Base-by-base conservation (phyloP, 169 alveolate species). In the Cryptosporidium tyzzeri region DNA sequence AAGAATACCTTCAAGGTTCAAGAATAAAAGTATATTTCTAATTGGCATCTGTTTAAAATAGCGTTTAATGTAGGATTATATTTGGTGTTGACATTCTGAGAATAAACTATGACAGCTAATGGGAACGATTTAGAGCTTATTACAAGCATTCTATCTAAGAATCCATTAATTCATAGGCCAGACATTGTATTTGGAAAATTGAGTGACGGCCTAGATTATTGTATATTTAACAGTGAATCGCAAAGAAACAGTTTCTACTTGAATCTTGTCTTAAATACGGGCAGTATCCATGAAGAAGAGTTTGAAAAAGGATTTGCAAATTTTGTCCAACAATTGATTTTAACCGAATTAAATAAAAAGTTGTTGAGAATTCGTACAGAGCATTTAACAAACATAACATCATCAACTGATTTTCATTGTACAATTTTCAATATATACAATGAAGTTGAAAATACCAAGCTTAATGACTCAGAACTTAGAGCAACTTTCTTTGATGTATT, bases 271-370 rank as follows among this genome's bases (percentile, higher is more conserved):
- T 5, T 80, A 62, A 59, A 80, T 41, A 48, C 51, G 10, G 89
- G 89, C 39, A 80, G 89, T 65, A 59, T 80, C 10, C 89, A 80
- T 39, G 89, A 80, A 48, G 89, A 62, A 21, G 75, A 80, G 18
- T 23, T 35, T n/a, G 89, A 80, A 62, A 62, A 44, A 26, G 89
- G 89, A 80, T n/a, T 80, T 7, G 89, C 89, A 0, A 80, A 80
- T 50, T 80, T 80, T 61, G 41, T 65, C n/a, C 89, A 80, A 23
- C 55, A 80, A 41, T 62, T 59, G 5, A 62, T 59, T 26, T 50
- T 80, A n/a, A 39, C 69, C 23, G 89, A 80, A 39, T 50, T 80
- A 21, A 80, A 62, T 35, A 33, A 39, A 16, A 55, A 80, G 62
- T 9, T 65, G 3, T 62, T 39, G n/a, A 62, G 48, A 31, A 45